phyloP scores from a whole-genome alignment of 768 basidiomycete genomes.

The Coprinopsis sp. region DNA sequence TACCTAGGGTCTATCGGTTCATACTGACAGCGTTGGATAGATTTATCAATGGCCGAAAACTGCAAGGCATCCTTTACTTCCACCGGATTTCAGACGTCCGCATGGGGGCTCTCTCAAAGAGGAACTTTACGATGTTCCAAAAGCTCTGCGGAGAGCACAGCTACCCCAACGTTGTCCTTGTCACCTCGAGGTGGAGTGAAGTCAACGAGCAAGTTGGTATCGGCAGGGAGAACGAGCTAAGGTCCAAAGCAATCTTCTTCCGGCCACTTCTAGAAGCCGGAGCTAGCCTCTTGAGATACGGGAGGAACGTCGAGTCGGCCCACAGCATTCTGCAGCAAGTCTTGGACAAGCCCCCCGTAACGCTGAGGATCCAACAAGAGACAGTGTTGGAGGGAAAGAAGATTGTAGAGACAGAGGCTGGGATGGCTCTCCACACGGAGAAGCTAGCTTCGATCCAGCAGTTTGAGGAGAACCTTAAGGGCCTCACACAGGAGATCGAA shows the following conservation, averaged over 20 bases:
- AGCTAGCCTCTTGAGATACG: conserved; percentile 32
- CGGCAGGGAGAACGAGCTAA: conserved; percentile 33
- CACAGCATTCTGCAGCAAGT: conserved; percentile 30
- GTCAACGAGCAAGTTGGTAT: conserved; percentile 22
- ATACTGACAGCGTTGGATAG: background rate
- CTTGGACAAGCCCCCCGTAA: conserved; percentile 9
- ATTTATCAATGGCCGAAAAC: conserved; percentile 17
- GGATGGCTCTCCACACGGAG: conserved; percentile 6
- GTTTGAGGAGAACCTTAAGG: conserved; percentile 7
- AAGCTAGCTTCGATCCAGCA: conserved; percentile 6
- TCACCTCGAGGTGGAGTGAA: conserved; percentile 44
- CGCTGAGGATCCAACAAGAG: conserved; percentile 18
- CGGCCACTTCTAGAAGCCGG: conserved; percentile 37
- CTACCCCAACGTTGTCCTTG: conserved; percentile 41
- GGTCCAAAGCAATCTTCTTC: conserved; percentile 30
- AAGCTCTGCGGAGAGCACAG: conserved; percentile 39
- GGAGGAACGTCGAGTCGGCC: conserved; percentile 21
- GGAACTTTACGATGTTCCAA: conserved; percentile 42
- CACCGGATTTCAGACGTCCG: conserved; percentile 38
- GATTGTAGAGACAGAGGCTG: conserved; percentile 8
- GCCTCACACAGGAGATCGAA: conserved; percentile 8
- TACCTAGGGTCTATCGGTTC: background rate
- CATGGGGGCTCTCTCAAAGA: conserved; percentile 34
- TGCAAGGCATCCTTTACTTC: conserved; percentile 38
- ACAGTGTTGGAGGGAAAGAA: conserved; percentile 15